These are phyloP conservation scores for Fusarium sp. DNA, from an alignment of 2,329 filamentous ascomycete species.

Conservation along the genomic window DNA sequence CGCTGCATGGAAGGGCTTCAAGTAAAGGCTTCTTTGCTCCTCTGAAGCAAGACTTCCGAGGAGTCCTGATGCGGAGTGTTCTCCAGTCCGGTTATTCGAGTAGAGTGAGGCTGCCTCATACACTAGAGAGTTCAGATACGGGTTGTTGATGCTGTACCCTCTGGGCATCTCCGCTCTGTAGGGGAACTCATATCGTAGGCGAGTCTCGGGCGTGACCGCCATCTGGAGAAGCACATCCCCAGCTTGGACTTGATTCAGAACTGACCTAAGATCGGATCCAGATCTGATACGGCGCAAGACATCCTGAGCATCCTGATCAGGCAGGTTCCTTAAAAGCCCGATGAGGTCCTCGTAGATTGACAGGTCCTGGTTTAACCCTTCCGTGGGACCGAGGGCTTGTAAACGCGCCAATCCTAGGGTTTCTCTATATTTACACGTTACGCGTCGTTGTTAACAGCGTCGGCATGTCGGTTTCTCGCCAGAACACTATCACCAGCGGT, in stretches of 20 bases:
- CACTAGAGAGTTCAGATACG: conserved; percentile 47
- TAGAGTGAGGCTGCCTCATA: conserved; percentile 44
- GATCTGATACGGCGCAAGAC: conserved; percentile 54
- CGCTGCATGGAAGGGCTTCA: conserved; percentile 56
- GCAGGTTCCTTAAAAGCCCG: conserved; percentile 28
- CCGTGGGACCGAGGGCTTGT: conserved; percentile 27
- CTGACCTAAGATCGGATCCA: conserved; percentile 49
- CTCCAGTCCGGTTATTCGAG: neutral
- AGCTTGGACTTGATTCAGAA: conserved; percentile 53
- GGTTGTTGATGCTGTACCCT: conserved; percentile 34
- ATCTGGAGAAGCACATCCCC: conserved; percentile 57
- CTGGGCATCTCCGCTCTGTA: conserved; percentile 48
- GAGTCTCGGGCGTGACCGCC: conserved; percentile 54
- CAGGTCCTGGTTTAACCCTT: neutral
- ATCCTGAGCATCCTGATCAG: conserved; percentile 51
- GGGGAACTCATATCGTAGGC: conserved; percentile 57
- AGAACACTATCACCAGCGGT: conserved; percentile 40
- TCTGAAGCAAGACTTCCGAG: neutral
- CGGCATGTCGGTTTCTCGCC: conserved; percentile 45
- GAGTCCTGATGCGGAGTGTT: neutral
- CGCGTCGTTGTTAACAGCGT: conserved; percentile 32
- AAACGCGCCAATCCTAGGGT: neutral
- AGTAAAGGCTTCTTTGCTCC: conserved; percentile 45
- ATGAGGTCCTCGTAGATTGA: conserved; percentile 38
- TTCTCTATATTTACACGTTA: conserved; percentile 21